Evolutionary conservation across 148 eudicot genomes (phyloP).

Genomic region (Tetragonia tetragonoides): DNA sequence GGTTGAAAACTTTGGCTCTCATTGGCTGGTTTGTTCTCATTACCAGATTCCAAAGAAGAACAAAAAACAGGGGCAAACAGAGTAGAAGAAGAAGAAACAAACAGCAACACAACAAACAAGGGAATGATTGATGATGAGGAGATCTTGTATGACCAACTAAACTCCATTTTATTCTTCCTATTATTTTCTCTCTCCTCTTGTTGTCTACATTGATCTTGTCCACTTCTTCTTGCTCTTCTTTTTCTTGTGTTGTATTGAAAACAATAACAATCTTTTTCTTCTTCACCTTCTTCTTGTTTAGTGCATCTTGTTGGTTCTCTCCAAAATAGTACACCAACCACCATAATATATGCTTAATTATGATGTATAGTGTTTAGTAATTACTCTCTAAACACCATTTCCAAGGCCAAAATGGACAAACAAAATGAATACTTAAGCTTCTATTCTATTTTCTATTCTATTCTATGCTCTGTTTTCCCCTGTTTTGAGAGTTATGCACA

Average conservation of each 20-base stretch:
- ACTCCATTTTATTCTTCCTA: conserved; percentile 17
- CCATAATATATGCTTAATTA: conserved; percentile 14
- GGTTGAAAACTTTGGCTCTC: conserved; percentile 46
- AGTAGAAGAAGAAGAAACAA: conserved; percentile 40
- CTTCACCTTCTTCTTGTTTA: conserved; percentile 16
- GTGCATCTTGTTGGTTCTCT: conserved; percentile 9
- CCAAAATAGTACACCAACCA: conserved; percentile 27
- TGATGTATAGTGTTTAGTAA: background rate
- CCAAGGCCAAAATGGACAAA: conserved; percentile 30
- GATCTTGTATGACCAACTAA: conserved; percentile 31
- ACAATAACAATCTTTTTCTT: conserved; percentile 1
- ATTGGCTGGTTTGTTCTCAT: conserved; percentile 23
- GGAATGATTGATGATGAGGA: conserved; percentile 57
- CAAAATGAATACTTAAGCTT: conserved; percentile 31
- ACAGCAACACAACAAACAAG: conserved; percentile 46
- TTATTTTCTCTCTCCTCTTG: conserved; percentile 18
- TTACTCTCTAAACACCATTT: conserved; percentile 12
- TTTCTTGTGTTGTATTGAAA: conserved; percentile 9
- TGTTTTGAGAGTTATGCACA: conserved; percentile 39
- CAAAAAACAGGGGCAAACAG: conserved; percentile 36
- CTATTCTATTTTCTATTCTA: conserved; percentile 18
- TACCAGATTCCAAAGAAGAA: conserved; percentile 23
- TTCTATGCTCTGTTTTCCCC: background rate
- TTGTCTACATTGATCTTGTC: conserved; percentile 36
- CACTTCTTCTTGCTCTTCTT: conserved; percentile 38